Conservation (phyloP, 2,329 filamentous ascomycete species). For the Penicillium griseofulvum region DNA sequence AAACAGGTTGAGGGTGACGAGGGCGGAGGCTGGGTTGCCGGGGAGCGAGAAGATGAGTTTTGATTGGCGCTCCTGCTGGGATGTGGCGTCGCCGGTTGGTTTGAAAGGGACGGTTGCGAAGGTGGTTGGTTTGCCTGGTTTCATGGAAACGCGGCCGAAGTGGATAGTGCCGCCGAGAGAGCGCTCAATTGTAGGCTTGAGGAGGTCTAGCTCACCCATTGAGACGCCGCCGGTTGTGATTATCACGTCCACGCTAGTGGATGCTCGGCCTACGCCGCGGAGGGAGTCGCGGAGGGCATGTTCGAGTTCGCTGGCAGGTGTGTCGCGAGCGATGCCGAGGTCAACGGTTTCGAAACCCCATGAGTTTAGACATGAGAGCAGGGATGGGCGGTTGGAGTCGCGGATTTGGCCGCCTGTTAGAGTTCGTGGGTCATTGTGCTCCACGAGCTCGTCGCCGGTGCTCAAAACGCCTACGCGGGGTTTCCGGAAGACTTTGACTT, state of each 20-base stretch:
- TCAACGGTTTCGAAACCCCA: conserved; percentile 79
- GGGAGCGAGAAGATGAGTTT: conserved; percentile 86
- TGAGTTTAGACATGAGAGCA: conserved; percentile 72
- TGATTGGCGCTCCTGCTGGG: conserved; percentile 55
- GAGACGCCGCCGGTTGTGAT: conserved; percentile 93
- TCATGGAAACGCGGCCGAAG: conserved; percentile 95
- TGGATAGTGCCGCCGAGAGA: conserved; percentile 87
- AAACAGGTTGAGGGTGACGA: conserved; percentile 93
- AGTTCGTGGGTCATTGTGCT: conserved; percentile 60
- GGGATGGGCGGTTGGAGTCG: conserved; percentile 86
- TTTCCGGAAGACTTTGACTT: conserved; percentile 69
- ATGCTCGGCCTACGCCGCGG: conserved; percentile 48
- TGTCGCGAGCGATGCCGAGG: conserved; percentile 69
- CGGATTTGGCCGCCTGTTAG: conserved; percentile 80
- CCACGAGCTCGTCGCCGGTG: conserved; percentile 90
- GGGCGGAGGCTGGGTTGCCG: conserved; percentile 87
- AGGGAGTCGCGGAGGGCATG: conserved; percentile 72
- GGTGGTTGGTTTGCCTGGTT: conserved; percentile 95
- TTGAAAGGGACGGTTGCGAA: conserved; percentile 82
- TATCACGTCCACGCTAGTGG: conserved; percentile 66
- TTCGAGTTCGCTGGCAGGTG: conserved; percentile 68
- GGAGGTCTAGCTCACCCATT: conserved; percentile 95
- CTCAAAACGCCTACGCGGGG: conserved; percentile 84
- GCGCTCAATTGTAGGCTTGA: conserved; percentile 94
- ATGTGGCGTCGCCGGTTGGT: conserved; percentile 36